phyloP scores from a whole-genome alignment of 179 eudicot genomes.

The Nepenthes alata region DNA sequence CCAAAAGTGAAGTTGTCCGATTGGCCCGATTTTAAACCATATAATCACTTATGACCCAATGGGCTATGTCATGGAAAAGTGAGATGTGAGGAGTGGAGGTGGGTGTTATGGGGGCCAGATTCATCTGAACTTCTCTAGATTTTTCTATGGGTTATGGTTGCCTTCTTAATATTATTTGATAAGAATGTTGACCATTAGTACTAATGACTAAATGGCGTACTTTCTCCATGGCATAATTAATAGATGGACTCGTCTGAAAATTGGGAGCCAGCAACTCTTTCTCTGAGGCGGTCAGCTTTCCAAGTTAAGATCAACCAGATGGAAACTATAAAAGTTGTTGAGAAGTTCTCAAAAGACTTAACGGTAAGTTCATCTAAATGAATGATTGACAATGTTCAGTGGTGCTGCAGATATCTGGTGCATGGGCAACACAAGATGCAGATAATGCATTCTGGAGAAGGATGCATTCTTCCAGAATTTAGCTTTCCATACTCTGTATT shows the following conservation, averaged over 20 bases:
- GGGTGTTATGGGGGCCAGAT: too few species aligned
- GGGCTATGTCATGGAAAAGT: too few species aligned
- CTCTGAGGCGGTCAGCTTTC: constrained; percentile 51
- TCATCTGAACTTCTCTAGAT: not conserved
- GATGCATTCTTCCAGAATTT: too few species aligned
- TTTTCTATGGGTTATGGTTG: not conserved
- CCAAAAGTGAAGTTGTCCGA: too few species aligned
- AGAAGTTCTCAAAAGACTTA: constrained; percentile 60
- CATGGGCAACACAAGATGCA: too few species aligned
- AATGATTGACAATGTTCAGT: not conserved
- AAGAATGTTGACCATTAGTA: not conserved
- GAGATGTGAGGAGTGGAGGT: too few species aligned
- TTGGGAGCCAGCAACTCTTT: constrained; percentile 69
- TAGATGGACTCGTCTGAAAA: constrained; percentile 66
- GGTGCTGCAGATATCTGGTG: too few species aligned
- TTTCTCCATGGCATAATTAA: constrained; percentile 12
- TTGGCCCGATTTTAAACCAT: too few species aligned
- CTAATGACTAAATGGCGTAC: constrained; percentile 4
- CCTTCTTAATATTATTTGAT: not conserved
- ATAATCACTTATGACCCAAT: too few species aligned
- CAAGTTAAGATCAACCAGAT: constrained; percentile 53
- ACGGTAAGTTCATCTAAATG: constrained; percentile 33
- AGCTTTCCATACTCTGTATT: too few species aligned
- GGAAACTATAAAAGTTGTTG: constrained; percentile 36
- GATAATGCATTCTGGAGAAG: too few species aligned